Percentiles rank a stretch among this genome's conserved stretches.
These are phyloP conservation scores for Tricholoma bakamatsutake DNA, from an alignment of 768 basidiomycete species.

Conservation along the genomic window DNA sequence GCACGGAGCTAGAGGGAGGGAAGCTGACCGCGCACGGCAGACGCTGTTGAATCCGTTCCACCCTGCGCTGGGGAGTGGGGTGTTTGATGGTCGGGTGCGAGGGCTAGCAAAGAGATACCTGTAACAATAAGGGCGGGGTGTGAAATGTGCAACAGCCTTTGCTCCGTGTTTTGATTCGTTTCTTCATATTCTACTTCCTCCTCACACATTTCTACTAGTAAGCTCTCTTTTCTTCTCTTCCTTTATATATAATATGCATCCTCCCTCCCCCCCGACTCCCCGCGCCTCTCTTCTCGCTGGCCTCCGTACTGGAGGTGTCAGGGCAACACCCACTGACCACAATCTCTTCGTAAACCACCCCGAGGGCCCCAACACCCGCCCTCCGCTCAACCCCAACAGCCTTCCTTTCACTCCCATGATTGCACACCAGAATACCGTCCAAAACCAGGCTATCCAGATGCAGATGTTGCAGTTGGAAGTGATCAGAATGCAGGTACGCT, in stretches of 20 bases:
- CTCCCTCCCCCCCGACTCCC: constrained; percentile 39
- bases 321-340: constrained; percentile 65
- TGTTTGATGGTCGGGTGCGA: constrained; percentile 81
- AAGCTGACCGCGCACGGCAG: constrained; percentile 32
- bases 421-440: constrained; percentile 41
- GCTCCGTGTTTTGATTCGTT: constrained; percentile 20
- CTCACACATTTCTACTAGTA: too few relatives aligned
- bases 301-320: constrained; percentile 87
- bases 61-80: constrained; percentile 74
- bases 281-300: constrained; percentile 85
- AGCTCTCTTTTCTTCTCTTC: constrained; percentile 20
- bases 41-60: constrained; percentile 95
- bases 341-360: constrained; percentile 43
- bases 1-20: too few relatives aligned
- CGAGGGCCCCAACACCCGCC: constrained; percentile 42
- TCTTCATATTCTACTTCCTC: too few relatives aligned
- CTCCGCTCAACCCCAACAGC: constrained; percentile 49
- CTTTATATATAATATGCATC: constrained; percentile 35
- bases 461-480: constrained; percentile 85
- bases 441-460: constrained; percentile 67
- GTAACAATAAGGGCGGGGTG: constrained; percentile 24
- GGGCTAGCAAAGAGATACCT: constrained; percentile 85
- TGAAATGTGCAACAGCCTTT: constrained; percentile 12
- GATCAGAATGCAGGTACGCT: constrained; percentile 77
- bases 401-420: constrained; percentile 48